Evolutionary conservation across 2,329 filamentous ascomycete genomes (phyloP), one percentile per base, ranked within the genome.

Genomic region (Fusarium sp.): DNA sequence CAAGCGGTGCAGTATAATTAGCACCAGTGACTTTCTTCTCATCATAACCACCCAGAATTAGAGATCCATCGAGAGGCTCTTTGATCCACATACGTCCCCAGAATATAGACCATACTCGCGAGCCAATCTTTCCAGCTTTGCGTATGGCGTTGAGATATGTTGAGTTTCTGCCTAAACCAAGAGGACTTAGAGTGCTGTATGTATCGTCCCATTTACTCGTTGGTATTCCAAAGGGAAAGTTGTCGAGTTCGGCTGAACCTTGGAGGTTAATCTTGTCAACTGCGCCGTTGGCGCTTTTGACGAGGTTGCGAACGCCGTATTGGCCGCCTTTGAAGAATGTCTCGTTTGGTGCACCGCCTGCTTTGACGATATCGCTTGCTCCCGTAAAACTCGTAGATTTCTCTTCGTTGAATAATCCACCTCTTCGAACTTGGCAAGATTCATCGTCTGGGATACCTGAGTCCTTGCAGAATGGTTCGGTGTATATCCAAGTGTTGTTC

Each of bases 401-500:
- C 6, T 58, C 50, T 13, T 80, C 72, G 7, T 60, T 36, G n/a
- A 71, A 76, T 7, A 64, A 47, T 2, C 70, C 68, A 0, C 78
- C 74, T 35, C 75, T 65, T 20, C 78, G 76, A 1, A 78, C 58
- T 3, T 71, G 47, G 59, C 80, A 82, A 5, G 79, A 78, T 22
- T 62, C 27, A 15, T 79, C 75, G 61, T 78, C 79, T 59, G 70
- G 78, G 25, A 80, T 76, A 7, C 78, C 70, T 0, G 65, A 69
- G 2, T 71, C 45, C 53, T 79, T 75, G 53, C 79, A 81, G 52
- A 71, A 74, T 15, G 73, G 54, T 9, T 80, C 62, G 55, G 80
- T 74, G 66, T 81, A 81, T 33, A 81, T 75, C 70, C 75, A 81
- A 2, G 79, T 81, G 11, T 81, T 81, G 31, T 81, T 82, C 20